Evolutionary conservation across 108 stramenopile genomes (phyloP), one percentile per base, ranked within the genome.

Genomic region (Skeletonema marinoi): DNA sequence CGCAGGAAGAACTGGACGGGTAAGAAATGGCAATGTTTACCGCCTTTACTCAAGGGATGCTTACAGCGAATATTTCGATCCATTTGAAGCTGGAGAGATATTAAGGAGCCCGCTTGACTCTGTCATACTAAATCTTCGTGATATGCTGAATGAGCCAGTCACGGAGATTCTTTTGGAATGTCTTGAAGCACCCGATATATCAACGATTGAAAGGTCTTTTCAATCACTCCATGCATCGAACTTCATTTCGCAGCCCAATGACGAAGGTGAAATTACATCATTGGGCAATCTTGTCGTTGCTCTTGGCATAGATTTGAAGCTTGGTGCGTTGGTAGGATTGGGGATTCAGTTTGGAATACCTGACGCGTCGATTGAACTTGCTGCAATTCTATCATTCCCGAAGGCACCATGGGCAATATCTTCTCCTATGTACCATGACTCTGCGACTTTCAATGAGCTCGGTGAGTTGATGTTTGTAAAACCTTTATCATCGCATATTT

Each of bases 1-100:
- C 6, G 92, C 94, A n/a, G 99, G 99, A 17, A 87, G 99, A 12
- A 98, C 99, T 14, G 76, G 67, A 29, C 80, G 98, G 36, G 89
- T 98, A 8, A 77, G 96, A 5, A 85, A 89, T 14, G 99, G 99
- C 2, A 92, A 80, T 33, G 96, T 96, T 19, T 98, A 92, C 72
- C 88, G 96, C 4, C 81, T 99, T 8, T 98, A 96, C 77, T 88
- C 91, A 42, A 74, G 85, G 29, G 42, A 74, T 4, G 81, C 87
- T 38, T 92, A 79, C 69, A 44, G 88, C 25, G 38, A 87, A 6
- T 87, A 90, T 69, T 88, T 96, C 80, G 66, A 74, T 12, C 78
- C 75, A 48, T 94, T 94, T 80, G 93, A 96, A 35, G 65, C 70
- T 32, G 93, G 93, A 30, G 96, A 96, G 76, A 92, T 96, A 78